Base-by-base conservation (phyloP, 2,329 filamentous ascomycete genomes). In the Colletotrichum abscissum region DNA sequence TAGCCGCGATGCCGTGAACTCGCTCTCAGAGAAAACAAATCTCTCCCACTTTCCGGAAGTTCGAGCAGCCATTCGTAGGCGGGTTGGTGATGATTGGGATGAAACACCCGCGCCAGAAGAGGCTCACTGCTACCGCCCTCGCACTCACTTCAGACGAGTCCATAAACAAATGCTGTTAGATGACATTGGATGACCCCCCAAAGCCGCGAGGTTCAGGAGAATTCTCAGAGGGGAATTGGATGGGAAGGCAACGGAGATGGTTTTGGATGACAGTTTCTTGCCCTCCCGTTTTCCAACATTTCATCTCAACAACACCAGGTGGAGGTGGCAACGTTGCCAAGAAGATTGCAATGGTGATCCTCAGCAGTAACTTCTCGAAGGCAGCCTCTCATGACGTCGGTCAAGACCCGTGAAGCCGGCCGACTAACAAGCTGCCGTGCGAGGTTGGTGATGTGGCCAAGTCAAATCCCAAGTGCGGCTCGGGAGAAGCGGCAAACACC, bases 101-200 rank as follows among this genome's bases (percentile, higher is more conserved):
- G 69, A 66, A 71, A 71, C 67, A 35, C 22, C 56, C n/a, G 42
- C 33, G 33, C 9, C 55, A 46, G 57, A 28, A 70, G 57, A 42
- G 65, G 60, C 59, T 16, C 42, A 54, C 35, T 56, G 42, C 67
- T 38, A 52, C 65, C 12, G 46, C 55, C 35, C n/a, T 65, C 67
- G 62, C 60, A 66, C 19, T 52, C 33, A 71, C 59, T 71, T 73
- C 71, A 71, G 71, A 71, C 30, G 71, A 52, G 56, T 38, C 56
- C 46, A 58, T 65, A 58, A 24, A 42, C 60, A 62, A 62, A 22
- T 26, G 46, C 62, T 49, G 60, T 69, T 46, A 67, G 64, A 67
- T 62, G 57, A 74, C 38, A 69, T 69, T 65, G 60, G 73, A 73
- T 49, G 72, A 66, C 49, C 35, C 68, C 28, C 54, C 42, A 38